Evolutionary conservation across 495 filamentous ascomycete species (phyloP), one percentile per base, ranked within the genome.

Genomic region (Acidomyces sp.): DNA sequence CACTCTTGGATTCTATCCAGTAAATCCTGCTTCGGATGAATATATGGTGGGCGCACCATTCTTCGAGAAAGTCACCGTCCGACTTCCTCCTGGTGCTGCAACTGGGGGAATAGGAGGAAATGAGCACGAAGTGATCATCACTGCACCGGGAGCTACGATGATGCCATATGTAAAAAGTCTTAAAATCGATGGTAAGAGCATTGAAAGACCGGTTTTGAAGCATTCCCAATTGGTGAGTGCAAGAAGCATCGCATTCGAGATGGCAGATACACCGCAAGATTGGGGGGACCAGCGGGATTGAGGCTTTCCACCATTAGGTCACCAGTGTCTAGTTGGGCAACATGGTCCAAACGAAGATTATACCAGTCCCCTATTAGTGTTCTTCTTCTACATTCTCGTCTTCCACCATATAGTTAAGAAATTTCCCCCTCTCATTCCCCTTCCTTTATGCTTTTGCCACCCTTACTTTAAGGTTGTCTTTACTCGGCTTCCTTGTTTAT

Each of bases 141-240:
- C 23, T 6, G 44, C 48, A 9, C 33, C 39, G 6, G 43, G 44
- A 12, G 48, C 48, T 12, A 34, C 38, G 4, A 39, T 28, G 13
- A 47, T 38, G 38, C 48, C 48, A 0, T 47, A 34, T 32, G 48
- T 47, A 21, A 52, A 47, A 34, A 43, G 48, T 15, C 35, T 52
- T 38, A 43, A 9, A 12, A 39, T 47, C 13, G 43, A 52, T 21
- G 48, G 39, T 2, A 19, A 33, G 15, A 32, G n/a, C 10, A n/a
- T 52, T 12, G 43, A 43, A 11, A 47, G 32, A 39, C 48, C 43
- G 26, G 18, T 52, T 0, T 33, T 52, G 44, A 30, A n/a, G 5
- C 43, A 47, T 19, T 27, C 24, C 22, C 33, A 52, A 17, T 43
- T 52, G 31, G 43, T 52, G 2, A 30, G 19, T 0, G 48, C 48